phyloP scores from a whole-genome alignment of 352 stramenopile species.

The Phytophthora palmivora region DNA sequence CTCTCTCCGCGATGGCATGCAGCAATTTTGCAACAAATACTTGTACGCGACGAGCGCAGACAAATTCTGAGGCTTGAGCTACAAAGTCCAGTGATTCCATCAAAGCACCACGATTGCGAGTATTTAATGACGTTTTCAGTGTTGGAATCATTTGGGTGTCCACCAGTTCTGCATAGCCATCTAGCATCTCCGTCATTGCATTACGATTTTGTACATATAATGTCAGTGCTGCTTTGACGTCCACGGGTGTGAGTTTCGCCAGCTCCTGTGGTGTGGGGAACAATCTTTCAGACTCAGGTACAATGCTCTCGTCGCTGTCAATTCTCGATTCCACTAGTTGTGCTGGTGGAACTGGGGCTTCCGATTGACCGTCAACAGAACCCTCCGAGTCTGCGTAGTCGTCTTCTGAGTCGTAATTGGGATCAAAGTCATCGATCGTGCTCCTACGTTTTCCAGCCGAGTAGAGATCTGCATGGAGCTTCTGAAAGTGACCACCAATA shows the following conservation, averaged over 20 bases:
- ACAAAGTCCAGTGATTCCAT: slow-evolving; percentile 76
- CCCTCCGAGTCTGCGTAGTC: slow-evolving; percentile 23
- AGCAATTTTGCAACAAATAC: slow-evolving; percentile 68
- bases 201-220: slow-evolving; percentile 72
- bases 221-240: slow-evolving; percentile 56
- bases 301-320: slow-evolving; percentile 29
- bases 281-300: slow-evolving; percentile 27
- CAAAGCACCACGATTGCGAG: slow-evolving; percentile 51
- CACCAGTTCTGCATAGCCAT: slow-evolving; percentile 68
- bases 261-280: slow-evolving; percentile 64
- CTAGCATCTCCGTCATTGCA: slow-evolving; percentile 73
- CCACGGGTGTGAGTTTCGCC: slow-evolving; percentile 60
- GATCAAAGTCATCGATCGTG: slow-evolving; percentile 14
- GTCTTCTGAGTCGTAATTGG: slow-evolving; percentile 21
- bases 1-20: slow-evolving; percentile 56
- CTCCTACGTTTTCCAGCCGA: slow-evolving; percentile 10
- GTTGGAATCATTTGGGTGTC: slow-evolving; percentile 59
- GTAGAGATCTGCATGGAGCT: slow-evolving; percentile 58
- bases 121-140: slow-evolving; percentile 43
- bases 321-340: slow-evolving; percentile 43
- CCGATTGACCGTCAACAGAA: neutral
- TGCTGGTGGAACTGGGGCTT: slow-evolving; percentile 10
- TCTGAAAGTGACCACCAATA: slow-evolving; percentile 75
- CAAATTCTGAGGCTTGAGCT: slow-evolving; percentile 73
- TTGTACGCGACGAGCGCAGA: slow-evolving; percentile 69